Base-by-base conservation (phyloP, 139 green algal genomes). In the Pycnococcus provasolii region DNA sequence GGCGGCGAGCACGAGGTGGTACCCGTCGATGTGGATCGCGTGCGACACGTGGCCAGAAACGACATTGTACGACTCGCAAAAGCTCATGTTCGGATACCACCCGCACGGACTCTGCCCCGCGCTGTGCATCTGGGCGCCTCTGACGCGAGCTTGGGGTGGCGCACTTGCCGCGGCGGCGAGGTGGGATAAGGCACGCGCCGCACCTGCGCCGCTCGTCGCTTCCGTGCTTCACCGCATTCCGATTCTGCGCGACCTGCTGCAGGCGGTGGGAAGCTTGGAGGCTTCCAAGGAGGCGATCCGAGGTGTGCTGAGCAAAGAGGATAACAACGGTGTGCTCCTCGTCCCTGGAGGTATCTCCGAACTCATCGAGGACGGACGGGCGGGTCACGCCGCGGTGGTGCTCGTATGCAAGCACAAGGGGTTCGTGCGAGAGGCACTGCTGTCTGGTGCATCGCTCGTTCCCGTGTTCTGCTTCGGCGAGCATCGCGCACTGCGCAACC, bases 391-490 rank as follows among this genome's bases (percentile, higher is more conserved):
- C 9, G 53, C 41, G 26, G 47, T 78, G 39, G 60, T 77, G 45
- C 72, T 71, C 45, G 67, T 67, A 2, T 26, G 26, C 26, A 53
- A 67, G 11, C 47, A 77, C 11, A 79, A 73, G 45, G 78, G 78
- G 3, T 84, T 84, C 46, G 58, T 84, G 8, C 60, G 67, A 4
- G 42, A 75, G 55, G 78, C 78, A 1, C 40, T 83, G 2, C 37
- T 71, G 52, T 60, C 64, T 1, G 58, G 66, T 8, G 79, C 78
- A 4, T 26, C 40, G 42, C 59, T 84, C 1, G 78, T 84, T 26
- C 78, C 78, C 2, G 60, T 84, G 45, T 83, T 84, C 40, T 70
- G 62, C 57, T 84, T 84, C 52, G 78, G 78, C 11, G 78, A 84
- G 60, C 26, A 26, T 26, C 26, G 26, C 26, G 26, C 26, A 0